Evolutionary conservation across 352 stramenopile genomes (phyloP).

Genomic region (Globisporangium uncinulatum): DNA sequence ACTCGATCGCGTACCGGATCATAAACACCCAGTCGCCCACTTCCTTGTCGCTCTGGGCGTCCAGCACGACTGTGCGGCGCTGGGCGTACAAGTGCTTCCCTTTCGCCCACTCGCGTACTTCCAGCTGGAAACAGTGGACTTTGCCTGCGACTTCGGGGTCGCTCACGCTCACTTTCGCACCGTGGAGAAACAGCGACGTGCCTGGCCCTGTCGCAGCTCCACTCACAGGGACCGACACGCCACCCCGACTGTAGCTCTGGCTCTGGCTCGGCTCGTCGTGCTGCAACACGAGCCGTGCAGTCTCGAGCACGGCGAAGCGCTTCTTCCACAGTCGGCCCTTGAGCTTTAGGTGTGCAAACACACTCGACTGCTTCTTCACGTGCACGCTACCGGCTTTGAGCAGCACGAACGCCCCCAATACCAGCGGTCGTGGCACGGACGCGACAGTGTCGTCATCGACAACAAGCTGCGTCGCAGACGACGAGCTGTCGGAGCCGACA

Average conservation of each 20-base stretch:
- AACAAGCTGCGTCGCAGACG: slow-evolving; percentile 10
- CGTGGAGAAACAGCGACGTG: slow-evolving; percentile 65
- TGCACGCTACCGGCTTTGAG: slow-evolving; percentile 66
- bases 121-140: slow-evolving; percentile 81
- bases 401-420: slow-evolving; percentile 36
- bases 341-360: slow-evolving; percentile 74
- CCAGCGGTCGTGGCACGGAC: background rate
- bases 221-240: too few relatives aligned
- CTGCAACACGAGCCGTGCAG: slow-evolving; percentile 56
- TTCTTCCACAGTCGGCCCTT: slow-evolving; percentile 77
- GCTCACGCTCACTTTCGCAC: slow-evolving; percentile 67
- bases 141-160: slow-evolving; percentile 66
- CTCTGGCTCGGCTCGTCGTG: slow-evolving; percentile 41
- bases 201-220: slow-evolving; percentile 2
- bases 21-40: slow-evolving; percentile 84
- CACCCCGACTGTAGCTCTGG: too few relatives aligned
- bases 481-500: background rate
- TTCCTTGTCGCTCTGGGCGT: slow-evolving; percentile 65
- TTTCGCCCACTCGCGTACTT: slow-evolving; percentile 81
- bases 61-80: slow-evolving; percentile 66
- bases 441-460: slow-evolving; percentile 1
- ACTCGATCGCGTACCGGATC: slow-evolving; percentile 83
- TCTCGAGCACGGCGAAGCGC: slow-evolving; percentile 74
- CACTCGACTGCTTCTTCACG: slow-evolving; percentile 76
- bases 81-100: slow-evolving; percentile 56